These are phyloP conservation scores for Tolypocladium nubicola DNA, from an alignment of 2,329 filamentous ascomycete species.

Conservation along the genomic window DNA sequence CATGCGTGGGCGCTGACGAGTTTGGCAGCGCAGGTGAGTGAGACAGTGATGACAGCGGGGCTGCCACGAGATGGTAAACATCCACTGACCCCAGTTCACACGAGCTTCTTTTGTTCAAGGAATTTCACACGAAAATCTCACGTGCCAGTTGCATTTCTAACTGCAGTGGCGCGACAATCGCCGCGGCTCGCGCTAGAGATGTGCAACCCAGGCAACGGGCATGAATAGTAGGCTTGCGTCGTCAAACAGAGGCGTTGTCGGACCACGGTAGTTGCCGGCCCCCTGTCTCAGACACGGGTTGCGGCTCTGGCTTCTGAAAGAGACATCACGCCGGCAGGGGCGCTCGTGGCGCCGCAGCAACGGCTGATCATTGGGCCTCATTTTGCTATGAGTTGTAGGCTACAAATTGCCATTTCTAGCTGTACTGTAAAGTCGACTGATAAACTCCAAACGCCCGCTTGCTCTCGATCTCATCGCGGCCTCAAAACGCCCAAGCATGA, in stretches of 20 bases:
- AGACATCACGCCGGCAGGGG: background rate
- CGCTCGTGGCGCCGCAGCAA: background rate
- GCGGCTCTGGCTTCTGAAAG: background rate
- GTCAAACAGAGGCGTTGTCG: background rate
- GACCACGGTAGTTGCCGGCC: background rate
- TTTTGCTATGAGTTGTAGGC: background rate
- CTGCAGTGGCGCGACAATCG: background rate
- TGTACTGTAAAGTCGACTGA: background rate
- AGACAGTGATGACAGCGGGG: background rate
- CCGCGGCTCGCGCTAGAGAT: background rate
- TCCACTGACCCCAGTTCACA: background rate
- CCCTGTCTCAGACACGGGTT: background rate
- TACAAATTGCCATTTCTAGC: no score
- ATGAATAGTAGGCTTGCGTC: background rate
- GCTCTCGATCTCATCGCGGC: background rate
- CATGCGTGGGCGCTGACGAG: slow-evolving; percentile 1
- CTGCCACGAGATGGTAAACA: background rate
- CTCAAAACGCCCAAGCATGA: background rate
- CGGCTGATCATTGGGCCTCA: background rate
- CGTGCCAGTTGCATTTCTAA: background rate
- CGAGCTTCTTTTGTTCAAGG: no score
- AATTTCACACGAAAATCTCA: no score
- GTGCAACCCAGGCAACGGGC: background rate
- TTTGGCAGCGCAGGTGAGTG: background rate
- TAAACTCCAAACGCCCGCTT: background rate